Percentiles rank a stretch among this genome's conserved stretches.
These are phyloP conservation scores for Oryza glumipatula DNA, from an alignment of 176 grass and related monocot genomes.

Conservation along the genomic window DNA sequence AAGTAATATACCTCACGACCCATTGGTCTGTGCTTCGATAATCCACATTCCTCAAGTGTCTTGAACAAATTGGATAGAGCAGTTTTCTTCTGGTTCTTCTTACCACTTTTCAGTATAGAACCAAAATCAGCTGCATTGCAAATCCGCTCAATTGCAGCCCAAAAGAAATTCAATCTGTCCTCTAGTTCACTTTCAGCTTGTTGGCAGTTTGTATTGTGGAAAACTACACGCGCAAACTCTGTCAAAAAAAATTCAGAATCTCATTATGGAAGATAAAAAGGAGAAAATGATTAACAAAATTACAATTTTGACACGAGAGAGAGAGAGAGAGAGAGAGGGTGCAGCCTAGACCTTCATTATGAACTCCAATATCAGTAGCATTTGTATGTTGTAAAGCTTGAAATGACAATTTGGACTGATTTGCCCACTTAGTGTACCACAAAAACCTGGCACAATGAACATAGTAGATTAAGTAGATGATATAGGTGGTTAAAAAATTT, in stretches of 20 bases:
- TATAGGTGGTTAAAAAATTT: slow-evolving; percentile 23
- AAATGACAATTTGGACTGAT: slow-evolving; percentile 50
- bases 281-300: not conserved
- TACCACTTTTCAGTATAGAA: slow-evolving; percentile 68
- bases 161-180: slow-evolving; percentile 63
- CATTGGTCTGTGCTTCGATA: slow-evolving; percentile 79
- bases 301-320: not conserved
- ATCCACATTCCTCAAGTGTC: slow-evolving; percentile 78
- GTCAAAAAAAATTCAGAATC: not conserved
- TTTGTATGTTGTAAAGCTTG: slow-evolving; percentile 39
- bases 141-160: slow-evolving; percentile 73
- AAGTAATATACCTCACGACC: slow-evolving; percentile 54
- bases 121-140: slow-evolving; percentile 73
- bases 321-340: not conserved
- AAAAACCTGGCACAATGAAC: slow-evolving; percentile 59
- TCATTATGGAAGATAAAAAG: not conserved
- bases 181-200: slow-evolving; percentile 37
- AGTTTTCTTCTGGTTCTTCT: slow-evolving; percentile 90
- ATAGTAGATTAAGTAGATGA: slow-evolving; percentile 22
- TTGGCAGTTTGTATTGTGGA: slow-evolving; percentile 29
- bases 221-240: slow-evolving; percentile 45
- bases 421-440: slow-evolving; percentile 74
- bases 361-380: slow-evolving; percentile 35
- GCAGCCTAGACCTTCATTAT: slow-evolving; percentile 47
- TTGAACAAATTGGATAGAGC: slow-evolving; percentile 78